Evolutionary conservation across 768 basidiomycete species (phyloP), one percentile per base, ranked within the genome.

Genomic region (Trametes cingulata): DNA sequence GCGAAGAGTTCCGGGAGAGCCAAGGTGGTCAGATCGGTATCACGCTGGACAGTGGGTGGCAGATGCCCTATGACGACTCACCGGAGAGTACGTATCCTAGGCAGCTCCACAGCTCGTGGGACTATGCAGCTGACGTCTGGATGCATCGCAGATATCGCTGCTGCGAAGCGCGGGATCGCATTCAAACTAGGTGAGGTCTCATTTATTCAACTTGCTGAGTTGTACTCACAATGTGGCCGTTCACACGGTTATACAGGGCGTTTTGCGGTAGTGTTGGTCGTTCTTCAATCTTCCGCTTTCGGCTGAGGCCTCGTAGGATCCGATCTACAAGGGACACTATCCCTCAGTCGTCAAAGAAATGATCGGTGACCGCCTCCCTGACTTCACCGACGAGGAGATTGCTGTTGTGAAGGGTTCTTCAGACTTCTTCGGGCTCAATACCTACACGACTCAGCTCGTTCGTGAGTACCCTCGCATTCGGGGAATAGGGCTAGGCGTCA

Each of bases 21-120:
- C 88, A 90, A 69, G 76, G 80, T 2, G 91, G 88, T 24, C 75
- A 79, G 62, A 88, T 91, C 62, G 89, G 88, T 9, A 90, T 92
- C 67, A 91, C 90, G 0, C 75, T 91, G 37, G 90, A 90, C 65
- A 85, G 86, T n/a, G 85, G 88, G 68, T 90, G 86, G 87, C 77
- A 82, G 33, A 82, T 86, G 69, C 89, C 90, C 2, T 91, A 84
- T 61, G 86, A 90, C 63, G 80, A 88, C 60, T 77, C 72, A 29
- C 83, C 82, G 9, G 84, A 86, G 66, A 90, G 89, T 90, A 68
- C 63, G 85, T 74, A 6, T 9, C 63, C n/a, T n/a, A n/a, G n/a
- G 67, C 12, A 4, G 20, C 37, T 42, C 24, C 9, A 2, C 29
- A 20, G 6, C 17, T 1, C 14, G 22, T 6, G 1, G 25, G 24